Base-by-base conservation (phyloP, 2,329 filamentous ascomycete genomes). In the Curvularia hawaiiensis region DNA sequence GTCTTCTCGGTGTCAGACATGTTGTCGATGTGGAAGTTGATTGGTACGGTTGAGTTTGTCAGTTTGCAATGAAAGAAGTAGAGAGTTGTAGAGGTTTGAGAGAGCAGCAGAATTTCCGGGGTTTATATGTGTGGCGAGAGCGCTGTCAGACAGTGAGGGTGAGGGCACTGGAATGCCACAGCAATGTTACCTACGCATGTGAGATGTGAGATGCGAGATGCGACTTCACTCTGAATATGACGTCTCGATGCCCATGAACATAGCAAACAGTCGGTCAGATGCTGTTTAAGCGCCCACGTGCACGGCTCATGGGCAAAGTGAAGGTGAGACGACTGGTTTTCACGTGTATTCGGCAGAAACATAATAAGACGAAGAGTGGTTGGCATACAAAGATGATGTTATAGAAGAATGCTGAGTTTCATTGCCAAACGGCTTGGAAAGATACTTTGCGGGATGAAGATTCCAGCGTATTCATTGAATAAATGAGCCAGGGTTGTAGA, bases 1-100 rank as follows among this genome's bases (percentile, higher is more conserved):
- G 61, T 52, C n/a, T 59, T 63, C 5, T 58, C 56, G 22, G 52
- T 61, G 49, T 71, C 71, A 44, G 70, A 71, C 72, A 75, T 75
- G 56, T 18, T 75, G 57, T 24, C 48, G 50, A 22, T 41, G 44
- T 30, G 12, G 31, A n/a, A 20, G 22, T 35, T 38, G 24, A 30
- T 43, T 49, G 46, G 31, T 28, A 24, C 31, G 45, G 38, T 43
- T 45, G 46, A 26, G 28, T 53, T 4, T 50, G 30, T 38, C 9
- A 18, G 18, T 45, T 2, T 24, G 20, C 24, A 16, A 20, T 12
- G 2, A 35, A 41, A 40, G 26, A 38, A 33, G 52, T 39, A 50
- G 58, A 45, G 49, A 45, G 28, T 46, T 12, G 45, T n/a, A 39
- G 44, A 18, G 20, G 33, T 35, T 20, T 26, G n/a, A 24, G 22